Percentiles rank a stretch among this genome's conserved stretches.
Evolutionary conservation across 257 asterid genomes (phyloP).

Genomic region (Fraxinus pennsylvanica): DNA sequence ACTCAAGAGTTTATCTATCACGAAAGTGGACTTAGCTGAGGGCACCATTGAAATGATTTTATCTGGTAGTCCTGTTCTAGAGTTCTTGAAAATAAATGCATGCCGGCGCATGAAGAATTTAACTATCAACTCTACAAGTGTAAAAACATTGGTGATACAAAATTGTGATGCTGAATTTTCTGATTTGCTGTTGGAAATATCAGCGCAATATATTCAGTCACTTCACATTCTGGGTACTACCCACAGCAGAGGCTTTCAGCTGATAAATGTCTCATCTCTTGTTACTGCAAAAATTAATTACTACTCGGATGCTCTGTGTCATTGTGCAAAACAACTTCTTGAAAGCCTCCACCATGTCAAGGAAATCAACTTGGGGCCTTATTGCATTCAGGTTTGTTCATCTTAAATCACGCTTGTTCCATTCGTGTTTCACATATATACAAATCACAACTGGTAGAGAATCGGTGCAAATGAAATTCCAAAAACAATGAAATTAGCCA

Average conservation of each 20-base stretch:
- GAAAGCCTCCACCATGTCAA: background rate
- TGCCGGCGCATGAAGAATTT: background rate
- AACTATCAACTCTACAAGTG: background rate
- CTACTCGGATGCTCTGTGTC: background rate
- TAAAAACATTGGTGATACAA: background rate
- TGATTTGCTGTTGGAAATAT: background rate
- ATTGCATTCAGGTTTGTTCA: background rate
- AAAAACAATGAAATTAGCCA: background rate
- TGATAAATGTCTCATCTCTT: background rate
- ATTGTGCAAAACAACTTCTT: background rate
- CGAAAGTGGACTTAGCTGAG: background rate
- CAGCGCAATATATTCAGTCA: background rate
- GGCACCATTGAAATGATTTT: background rate
- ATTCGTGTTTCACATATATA: background rate
- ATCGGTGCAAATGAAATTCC: background rate
- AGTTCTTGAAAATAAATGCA: background rate
- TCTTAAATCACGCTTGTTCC: background rate
- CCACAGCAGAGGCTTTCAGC: background rate
- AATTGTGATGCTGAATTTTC: background rate
- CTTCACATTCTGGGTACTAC: background rate
- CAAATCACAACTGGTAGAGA: background rate
- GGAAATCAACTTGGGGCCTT: constrained; percentile 4
- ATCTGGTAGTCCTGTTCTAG: background rate
- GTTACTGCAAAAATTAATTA: background rate
- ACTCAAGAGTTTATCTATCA: background rate